Evolutionary conservation across 331 rosid species (phyloP).

Genomic region (Stylosanthes scabra): DNA sequence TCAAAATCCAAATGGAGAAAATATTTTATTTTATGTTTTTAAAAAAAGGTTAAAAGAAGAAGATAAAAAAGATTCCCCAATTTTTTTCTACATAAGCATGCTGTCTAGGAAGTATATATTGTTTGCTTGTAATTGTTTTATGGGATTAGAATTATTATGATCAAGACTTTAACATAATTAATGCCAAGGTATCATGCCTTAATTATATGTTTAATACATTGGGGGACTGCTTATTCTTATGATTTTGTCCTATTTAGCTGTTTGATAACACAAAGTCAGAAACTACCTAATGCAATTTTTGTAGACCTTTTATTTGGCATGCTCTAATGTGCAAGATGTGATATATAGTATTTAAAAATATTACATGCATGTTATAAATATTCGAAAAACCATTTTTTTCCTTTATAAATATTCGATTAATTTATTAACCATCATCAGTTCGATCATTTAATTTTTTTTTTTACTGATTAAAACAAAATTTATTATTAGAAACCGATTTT

Average conservation of each 20-base stretch:
- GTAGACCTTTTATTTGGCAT: background rate
- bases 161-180: constrained; percentile 2
- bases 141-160: background rate
- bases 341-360: no score
- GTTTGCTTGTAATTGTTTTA: background rate
- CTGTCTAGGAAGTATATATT: background rate
- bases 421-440: no score
- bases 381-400: no score
- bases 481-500: no score
- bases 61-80: background rate
- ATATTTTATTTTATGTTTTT: background rate
- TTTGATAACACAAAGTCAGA: background rate
- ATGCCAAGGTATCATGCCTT: background rate
- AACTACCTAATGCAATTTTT: background rate
- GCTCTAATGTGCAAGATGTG: background rate
- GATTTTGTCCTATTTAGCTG: constrained; percentile 23
- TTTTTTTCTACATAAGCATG: constrained; percentile 2
- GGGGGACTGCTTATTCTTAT: constrained; percentile 15
- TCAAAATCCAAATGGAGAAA: constrained; percentile 24
- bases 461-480: no score
- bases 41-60: background rate
- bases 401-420: no score
- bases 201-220: constrained; percentile 4
- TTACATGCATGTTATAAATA: no score
- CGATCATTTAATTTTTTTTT: no score